Base-by-base conservation (phyloP, 2,329 filamentous ascomycete genomes). In the Drechslerella stenobrocha region DNA sequence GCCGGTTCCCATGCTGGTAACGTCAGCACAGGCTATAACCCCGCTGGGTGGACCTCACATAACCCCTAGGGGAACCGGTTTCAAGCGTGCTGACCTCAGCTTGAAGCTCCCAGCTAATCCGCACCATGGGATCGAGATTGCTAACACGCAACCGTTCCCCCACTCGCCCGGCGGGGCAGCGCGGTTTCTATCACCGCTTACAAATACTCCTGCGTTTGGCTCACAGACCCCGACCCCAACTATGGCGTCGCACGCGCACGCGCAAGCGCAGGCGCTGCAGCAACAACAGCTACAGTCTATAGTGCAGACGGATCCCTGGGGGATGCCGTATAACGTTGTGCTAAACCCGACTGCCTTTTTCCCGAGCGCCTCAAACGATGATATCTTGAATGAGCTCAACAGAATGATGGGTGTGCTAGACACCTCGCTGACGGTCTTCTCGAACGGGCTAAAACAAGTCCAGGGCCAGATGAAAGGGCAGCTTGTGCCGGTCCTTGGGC, bases 141-240 rank as follows among this genome's bases (percentile, higher is more conserved):
- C 51, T 11, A 67, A 45, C 15, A 67, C 51, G 18, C 50, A 60
- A 11, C 30, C 55, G n/a, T 50, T 67, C 23, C 63, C 63, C 15
- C 63, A 67, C 30, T 67, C 63, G 3, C 63, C 63, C 23, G 55
- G 63, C 20, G 44, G 15, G 4, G 37, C 37, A 30, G 24, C 32
- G 6, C 44, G 63, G n/a, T 67, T 60, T 18, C 55, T 67, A 28
- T 67, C 63, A 11, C 63, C 63, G 13, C 56, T 67, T 22, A 34
- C 63, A 20, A 52, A 60, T 37, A 60, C 30, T 32, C 60, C 63
- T 15, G 55, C 44, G 15, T 67, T 67, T 47, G 63, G 63, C 3
- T 67, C 63, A 9, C 63, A 67, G 20, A 67, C 63, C 1, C 63
- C 63, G 6, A 67, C 63, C 1, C 63, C 63, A 26, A 67, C 63